Evolutionary conservation across 106 monocot species (phyloP).

Genomic region (Apostasia shenzhenica): DNA sequence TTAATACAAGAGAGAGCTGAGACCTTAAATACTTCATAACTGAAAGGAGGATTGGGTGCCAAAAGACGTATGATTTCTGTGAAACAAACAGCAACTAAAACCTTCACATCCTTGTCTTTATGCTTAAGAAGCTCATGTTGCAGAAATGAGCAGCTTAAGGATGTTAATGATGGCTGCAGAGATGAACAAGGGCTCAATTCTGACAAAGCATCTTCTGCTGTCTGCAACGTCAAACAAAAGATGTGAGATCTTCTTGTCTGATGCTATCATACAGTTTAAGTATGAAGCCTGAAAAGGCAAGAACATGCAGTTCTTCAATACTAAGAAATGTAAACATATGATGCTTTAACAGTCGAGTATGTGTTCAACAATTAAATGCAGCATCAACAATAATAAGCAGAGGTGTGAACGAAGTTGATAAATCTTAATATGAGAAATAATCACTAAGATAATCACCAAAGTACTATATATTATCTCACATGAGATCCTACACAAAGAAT

Average conservation of each 20-base stretch:
- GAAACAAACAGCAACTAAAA: slow-evolving; percentile 71
- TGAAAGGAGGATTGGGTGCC: slow-evolving; percentile 79
- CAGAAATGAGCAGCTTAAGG: slow-evolving; percentile 38
- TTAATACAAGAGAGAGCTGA: neutral
- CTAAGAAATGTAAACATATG: neutral
- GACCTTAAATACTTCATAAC: slow-evolving; percentile 76
- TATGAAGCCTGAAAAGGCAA: neutral
- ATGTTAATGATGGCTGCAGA: slow-evolving; percentile 25
- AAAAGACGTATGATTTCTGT: slow-evolving; percentile 77
- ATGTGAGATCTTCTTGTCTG: neutral
- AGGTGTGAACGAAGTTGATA: too few relatives aligned
- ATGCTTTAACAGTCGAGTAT: neutral
- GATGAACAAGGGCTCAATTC: slow-evolving; percentile 48
- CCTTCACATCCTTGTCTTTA: slow-evolving; percentile 83
- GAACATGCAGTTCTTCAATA: neutral
- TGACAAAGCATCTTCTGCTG: slow-evolving; percentile 61
- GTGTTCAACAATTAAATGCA: too few relatives aligned
- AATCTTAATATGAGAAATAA: too few relatives aligned
- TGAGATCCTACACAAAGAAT: too few relatives aligned
- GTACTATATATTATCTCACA: too few relatives aligned
- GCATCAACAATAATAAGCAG: too few relatives aligned
- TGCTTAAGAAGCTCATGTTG: slow-evolving; percentile 56
- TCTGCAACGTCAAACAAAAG: slow-evolving; percentile 25
- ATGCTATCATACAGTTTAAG: neutral
- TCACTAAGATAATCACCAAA: too few relatives aligned